Evolutionary conservation across 176 grass and related monocot species (phyloP), one percentile per base, ranked within the genome.

Genomic region (Triticum turgidum): DNA sequence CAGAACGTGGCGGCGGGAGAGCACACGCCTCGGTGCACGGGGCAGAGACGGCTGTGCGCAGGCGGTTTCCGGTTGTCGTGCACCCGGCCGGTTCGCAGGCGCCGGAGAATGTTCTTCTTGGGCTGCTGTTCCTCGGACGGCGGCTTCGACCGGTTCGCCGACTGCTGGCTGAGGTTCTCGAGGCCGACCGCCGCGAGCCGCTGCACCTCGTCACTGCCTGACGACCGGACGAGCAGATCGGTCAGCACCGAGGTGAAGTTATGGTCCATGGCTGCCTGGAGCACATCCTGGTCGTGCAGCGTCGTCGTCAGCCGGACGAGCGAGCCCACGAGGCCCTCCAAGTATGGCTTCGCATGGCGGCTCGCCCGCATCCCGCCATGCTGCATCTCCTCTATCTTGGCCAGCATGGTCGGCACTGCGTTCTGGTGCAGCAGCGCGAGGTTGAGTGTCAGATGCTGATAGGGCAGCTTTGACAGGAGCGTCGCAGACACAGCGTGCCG

Each of bases 401-500:
- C 25, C 49, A 99, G 77, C 33, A 94, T 51, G 7, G 74, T 82
- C 22, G 85, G 63, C 62, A 94, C 82, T 1, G 73, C 69, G 25
- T 85, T 87, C 73, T 62, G 77, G 73, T 83, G 81, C 73, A 99
- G 24, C 73, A 99, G 49, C 15, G 92, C 78, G 9, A 87, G 79
- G 88, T 99, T 96, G 80, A 99, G 89, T 27, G 82, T 88, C 1
- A 91, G 15, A 85, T 90, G 89, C 82, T 92, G 88, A 84, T 96
- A 80, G 2, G 97, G 94, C 6, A 94, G 87, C 61, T 84, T 94
- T 3, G 90, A 90, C 51, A 99, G 84, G 18, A 99, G 89, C 13
- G 87, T 83, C 7, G 85, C 86, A 9, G 90, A 90, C 14, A 90
- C 80, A 8, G 94, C 97, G 15, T 96, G 90, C 76, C 78, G 90